Conservation (phyloP, 2,329 filamentous ascomycete genomes). For the Fusarium mexicanum region DNA sequence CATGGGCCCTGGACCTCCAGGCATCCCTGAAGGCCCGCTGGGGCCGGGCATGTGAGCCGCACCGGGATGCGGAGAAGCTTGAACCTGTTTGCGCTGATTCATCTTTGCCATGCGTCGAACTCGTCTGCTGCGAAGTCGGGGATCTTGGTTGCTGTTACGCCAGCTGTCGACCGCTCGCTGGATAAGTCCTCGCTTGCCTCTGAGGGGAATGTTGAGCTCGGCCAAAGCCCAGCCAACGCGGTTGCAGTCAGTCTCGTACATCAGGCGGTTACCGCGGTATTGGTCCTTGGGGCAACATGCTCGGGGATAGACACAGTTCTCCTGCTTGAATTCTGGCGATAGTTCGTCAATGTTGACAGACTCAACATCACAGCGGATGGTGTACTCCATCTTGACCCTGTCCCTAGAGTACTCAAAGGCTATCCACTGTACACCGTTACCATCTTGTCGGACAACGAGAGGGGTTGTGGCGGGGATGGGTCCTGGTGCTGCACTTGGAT, state of each 20-base stretch:
- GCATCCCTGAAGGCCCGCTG: constrained; percentile 71
- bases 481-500: constrained; percentile 91
- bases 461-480: constrained; percentile 97
- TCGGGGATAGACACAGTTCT: constrained; percentile 97
- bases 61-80: constrained; percentile 64
- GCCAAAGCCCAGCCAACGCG: constrained; percentile 99
- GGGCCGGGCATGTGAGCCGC: constrained; percentile 74
- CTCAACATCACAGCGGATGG: constrained; percentile 96
- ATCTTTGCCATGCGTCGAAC: constrained; percentile 97
- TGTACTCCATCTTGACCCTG: constrained; percentile 99
- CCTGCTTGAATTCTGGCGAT: constrained; percentile 89
- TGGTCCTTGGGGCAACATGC: constrained; percentile 95
- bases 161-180: constrained; percentile 98
- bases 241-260: constrained; percentile 99
- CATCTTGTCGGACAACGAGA: constrained; percentile 91
- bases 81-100: constrained; percentile 81
- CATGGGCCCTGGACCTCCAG: constrained; percentile 70
- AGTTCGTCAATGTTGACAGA: constrained; percentile 92
- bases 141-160: constrained; percentile 98
- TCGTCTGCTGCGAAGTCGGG: constrained; percentile 86
- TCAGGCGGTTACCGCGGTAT: constrained; percentile 93
- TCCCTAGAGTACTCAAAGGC: constrained; percentile 98
- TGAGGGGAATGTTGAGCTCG: constrained; percentile 87
- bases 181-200: constrained; percentile 94
- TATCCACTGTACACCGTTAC: constrained; percentile 98